Conservation (phyloP, 177 flowering plant species). For the Vitis hybrid region DNA sequence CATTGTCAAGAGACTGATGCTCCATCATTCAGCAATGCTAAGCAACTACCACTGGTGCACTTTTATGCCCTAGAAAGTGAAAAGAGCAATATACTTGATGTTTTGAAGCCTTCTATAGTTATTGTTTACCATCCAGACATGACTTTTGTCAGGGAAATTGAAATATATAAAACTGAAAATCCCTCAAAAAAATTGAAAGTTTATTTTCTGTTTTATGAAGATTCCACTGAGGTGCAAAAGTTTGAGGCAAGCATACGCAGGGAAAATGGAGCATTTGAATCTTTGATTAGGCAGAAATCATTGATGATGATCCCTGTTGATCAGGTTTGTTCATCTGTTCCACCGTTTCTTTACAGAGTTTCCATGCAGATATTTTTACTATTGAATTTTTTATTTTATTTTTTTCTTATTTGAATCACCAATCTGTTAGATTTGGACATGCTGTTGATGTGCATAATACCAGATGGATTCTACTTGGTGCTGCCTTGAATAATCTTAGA, state of each 20-base stretch:
- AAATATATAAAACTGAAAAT: slow-evolving; percentile 88
- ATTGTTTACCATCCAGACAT: slow-evolving; percentile 94
- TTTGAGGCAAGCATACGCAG: slow-evolving; percentile 95
- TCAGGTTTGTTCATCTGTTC: slow-evolving; percentile 48
- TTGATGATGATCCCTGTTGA: slow-evolving; percentile 92
- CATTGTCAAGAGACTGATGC: slow-evolving; percentile 27
- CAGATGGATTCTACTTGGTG: background rate
- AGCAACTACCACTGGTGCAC: slow-evolving; percentile 64
- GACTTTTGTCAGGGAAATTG: slow-evolving; percentile 84
- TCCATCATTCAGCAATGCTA: slow-evolving; percentile 18
- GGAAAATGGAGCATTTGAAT: slow-evolving; percentile 96
- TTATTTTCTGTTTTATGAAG: slow-evolving; percentile 92
- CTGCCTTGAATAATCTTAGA: too few species aligned
- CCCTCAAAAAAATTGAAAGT: slow-evolving; percentile 72
- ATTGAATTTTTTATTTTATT: background rate
- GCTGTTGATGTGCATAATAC: background rate
- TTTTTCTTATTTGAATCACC: background rate
- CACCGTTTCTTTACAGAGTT: background rate
- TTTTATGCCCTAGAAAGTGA: slow-evolving; percentile 85
- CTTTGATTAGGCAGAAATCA: slow-evolving; percentile 92
- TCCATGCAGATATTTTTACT: background rate
- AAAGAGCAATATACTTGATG: slow-evolving; percentile 60
- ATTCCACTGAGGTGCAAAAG: slow-evolving; percentile 90
- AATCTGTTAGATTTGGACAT: background rate
- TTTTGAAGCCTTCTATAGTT: slow-evolving; percentile 70